Evolutionary conservation across 2,329 filamentous ascomycete species (phyloP), one percentile per base, ranked within the genome.

Genomic region (Colletotrichum lentis): DNA sequence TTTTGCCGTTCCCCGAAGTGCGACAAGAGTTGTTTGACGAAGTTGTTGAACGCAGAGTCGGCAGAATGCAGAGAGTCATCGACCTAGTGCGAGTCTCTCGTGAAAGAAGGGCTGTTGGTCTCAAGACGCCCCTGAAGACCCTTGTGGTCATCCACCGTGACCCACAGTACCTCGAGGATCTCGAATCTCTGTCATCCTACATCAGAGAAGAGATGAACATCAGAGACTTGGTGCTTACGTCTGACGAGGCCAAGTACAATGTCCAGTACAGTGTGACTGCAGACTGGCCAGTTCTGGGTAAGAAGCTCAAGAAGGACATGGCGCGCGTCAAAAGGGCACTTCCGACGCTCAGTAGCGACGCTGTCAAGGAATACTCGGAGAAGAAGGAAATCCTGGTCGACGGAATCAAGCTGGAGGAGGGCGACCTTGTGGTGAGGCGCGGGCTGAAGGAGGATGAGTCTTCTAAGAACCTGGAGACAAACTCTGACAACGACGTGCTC

Each of bases 271-370:
- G 91, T 70, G 93, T 95, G 18, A 88, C 87, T 46, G 94, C 94
- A 8, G 96, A 99, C 79, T 97, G 96, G 91, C 94, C 96, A 16
- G 91, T 92, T 2, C 85, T 99, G 18, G 96, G 96, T 72, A 97
- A 97, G 87, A 98, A 98, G 83, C 86, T 98, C 73, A 97, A 97
- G 85, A 97, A 97, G 81, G 94, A 97, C 75, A 92, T 94, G 72
- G 88, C 90, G 72, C 93, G 91, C 77, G 94, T 98, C 73, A 96
- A 96, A 84, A 96, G 95, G 81, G 94, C 92, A 2, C 82, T 99
- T 53, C 94, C 94, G 6, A 84, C 81, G 46, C 83, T 99, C 56
- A 91, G 86, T 22, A 94, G 90, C 72, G 88, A 92, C 12, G 87
- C 97, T 72, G 93, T 97, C 69, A 92, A 94, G 77, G 82, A 83